These are phyloP conservation scores for Atalantia buxifolia DNA, from an alignment of 345 rosid species.

Conservation along the genomic window DNA sequence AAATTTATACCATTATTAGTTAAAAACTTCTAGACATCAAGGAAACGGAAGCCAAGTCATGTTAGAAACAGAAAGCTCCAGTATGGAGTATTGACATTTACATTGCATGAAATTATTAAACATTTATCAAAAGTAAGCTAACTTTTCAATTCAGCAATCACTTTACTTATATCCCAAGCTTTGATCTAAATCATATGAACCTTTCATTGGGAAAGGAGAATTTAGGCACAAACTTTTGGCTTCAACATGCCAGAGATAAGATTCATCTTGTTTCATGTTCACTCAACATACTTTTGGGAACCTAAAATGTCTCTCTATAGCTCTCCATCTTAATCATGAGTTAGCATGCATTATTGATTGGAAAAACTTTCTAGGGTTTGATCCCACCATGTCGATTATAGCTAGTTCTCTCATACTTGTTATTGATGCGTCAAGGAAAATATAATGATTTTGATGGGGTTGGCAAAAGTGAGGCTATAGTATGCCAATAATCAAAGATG, in stretches of 20 bases:
- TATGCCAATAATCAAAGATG: constrained; percentile 21
- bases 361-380: constrained; percentile 4
- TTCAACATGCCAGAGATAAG: background rate
- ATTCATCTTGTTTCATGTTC: background rate
- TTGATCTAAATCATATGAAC: background rate
- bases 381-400: constrained; percentile 5
- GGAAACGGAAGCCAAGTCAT: background rate
- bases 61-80: background rate
- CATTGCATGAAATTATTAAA: background rate
- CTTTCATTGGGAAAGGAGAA: background rate
- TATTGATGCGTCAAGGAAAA: background rate
- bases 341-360: constrained; percentile 11
- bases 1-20: background rate
- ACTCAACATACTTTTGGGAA: background rate
- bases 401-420: background rate
- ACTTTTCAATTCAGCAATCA: background rate
- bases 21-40: background rate
- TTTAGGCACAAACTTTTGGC: background rate
- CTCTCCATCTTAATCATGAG: background rate
- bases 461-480: background rate
- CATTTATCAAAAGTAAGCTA: background rate
- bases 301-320: background rate
- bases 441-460: constrained; percentile 21
- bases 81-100: background rate
- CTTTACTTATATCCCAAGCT: background rate